Percentiles rank a stretch among this genome's conserved stretches.
Evolutionary conservation across 129 eudicot species (phyloP).

Genomic region (Chrysanthemum makinoi): DNA sequence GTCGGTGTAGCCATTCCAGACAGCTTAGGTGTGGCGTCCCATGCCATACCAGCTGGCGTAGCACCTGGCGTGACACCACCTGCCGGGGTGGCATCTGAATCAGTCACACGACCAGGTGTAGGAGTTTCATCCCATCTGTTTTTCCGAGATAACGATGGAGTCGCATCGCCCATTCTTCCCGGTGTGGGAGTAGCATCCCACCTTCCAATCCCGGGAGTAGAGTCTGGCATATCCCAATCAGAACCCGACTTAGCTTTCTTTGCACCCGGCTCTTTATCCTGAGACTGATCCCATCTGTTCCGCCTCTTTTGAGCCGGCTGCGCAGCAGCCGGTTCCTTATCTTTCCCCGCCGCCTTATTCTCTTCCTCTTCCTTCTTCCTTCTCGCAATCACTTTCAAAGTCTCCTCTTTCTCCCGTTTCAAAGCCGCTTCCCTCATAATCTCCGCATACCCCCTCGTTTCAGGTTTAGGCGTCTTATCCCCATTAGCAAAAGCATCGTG

Average conservation of each 20-base stretch:
- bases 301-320: conserved; percentile 70
- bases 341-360: conserved; percentile 53
- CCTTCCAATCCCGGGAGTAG: conserved; percentile 94
- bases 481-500: conserved; percentile 81
- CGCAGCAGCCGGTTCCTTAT: conserved; percentile 39
- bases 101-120: conserved; percentile 78
- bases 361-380: conserved; percentile 79
- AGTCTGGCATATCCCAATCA: conserved; percentile 97
- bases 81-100: conserved; percentile 93
- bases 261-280: conserved; percentile 48
- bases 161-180: conserved; percentile 85
- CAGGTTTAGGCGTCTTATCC: conserved; percentile 90
- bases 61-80: conserved; percentile 99
- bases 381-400: conserved; percentile 66
- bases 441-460: conserved; percentile 84
- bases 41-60: conserved; percentile 98
- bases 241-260: conserved; percentile 73
- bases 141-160: conserved; percentile 72
- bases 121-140: conserved; percentile 99
- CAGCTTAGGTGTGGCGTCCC: conserved; percentile 97
- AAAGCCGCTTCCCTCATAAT: conserved; percentile 87
- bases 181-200: conserved; percentile 99
- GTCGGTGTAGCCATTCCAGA: conserved; percentile 92
- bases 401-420: conserved; percentile 83
- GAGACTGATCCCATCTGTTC: conserved; percentile 93